phyloP scores from a whole-genome alignment of 2,329 filamentous ascomycete genomes.

The Exophiala xenobiotica region DNA sequence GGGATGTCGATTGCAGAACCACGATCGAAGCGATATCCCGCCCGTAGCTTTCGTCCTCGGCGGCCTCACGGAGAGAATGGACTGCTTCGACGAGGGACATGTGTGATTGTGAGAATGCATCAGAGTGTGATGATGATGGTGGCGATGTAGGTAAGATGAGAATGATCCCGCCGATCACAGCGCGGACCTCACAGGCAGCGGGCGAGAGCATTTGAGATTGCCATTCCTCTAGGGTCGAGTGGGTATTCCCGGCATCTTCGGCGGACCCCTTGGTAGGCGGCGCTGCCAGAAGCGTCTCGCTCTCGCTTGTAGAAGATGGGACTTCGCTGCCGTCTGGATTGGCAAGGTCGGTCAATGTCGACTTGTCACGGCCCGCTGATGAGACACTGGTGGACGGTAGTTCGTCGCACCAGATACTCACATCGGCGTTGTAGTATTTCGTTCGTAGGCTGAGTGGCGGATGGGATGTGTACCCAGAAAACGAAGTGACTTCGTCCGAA shows the following conservation, averaged over 20 bases:
- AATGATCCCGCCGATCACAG: conserved; percentile 46
- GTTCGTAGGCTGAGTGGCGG: conserved; percentile 42
- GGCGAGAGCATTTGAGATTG: conserved; percentile 41
- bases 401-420: conserved; percentile 50
- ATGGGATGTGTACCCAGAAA: conserved; percentile 49
- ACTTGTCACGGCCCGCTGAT: neutral
- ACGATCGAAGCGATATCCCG: conserved; percentile 17
- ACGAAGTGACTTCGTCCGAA: conserved; percentile 32
- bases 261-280: neutral
- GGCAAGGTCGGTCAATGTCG: too few relatives aligned
- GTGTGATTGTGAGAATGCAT: conserved; percentile 18
- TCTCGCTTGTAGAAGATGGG: too few relatives aligned
- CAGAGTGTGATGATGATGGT: neutral
- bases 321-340: too few relatives aligned
- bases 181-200: conserved; percentile 45
- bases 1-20: conserved; percentile 10
- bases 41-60: conserved; percentile 45
- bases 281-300: too few relatives aligned
- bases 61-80: conserved; percentile 39
- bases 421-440: conserved; percentile 45
- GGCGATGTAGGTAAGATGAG: conserved; percentile 36
- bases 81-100: conserved; percentile 39
- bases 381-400: conserved; percentile 36
- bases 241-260: neutral
- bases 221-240: conserved; percentile 34